Conservation (phyloP, 352 stramenopile genomes). For the Pythium scleroteichum region DNA sequence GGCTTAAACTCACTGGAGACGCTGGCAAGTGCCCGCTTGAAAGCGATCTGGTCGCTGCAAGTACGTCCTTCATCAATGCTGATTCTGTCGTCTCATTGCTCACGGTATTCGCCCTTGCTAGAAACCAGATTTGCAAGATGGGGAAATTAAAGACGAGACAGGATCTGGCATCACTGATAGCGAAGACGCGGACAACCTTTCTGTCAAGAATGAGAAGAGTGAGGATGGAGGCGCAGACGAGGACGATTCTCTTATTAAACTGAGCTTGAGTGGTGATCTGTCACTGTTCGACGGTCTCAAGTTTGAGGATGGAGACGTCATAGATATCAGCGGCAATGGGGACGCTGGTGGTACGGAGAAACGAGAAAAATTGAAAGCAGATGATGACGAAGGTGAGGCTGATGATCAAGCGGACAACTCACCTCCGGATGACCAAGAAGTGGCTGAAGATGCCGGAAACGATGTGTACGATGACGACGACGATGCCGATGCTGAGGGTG, state of each 20-base stretch:
- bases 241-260: constrained; percentile 64
- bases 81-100: too few species aligned
- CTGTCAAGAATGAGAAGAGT: constrained; percentile 18
- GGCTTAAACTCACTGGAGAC: constrained; percentile 25
- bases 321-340: constrained; percentile 62
- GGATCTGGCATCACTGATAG: constrained; percentile 20
- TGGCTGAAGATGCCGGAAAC: constrained; percentile 19
- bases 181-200: constrained; percentile 18
- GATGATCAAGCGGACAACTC: constrained; percentile 18
- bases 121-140: constrained; percentile 16
- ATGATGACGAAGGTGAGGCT: constrained; percentile 23
- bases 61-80: constrained; percentile 15
- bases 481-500: constrained; percentile 23
- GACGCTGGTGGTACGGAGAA: constrained; percentile 33
- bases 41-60: constrained; percentile 17
- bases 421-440: constrained; percentile 31
- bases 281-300: constrained; percentile 87
- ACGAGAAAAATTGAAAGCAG: constrained; percentile 35
- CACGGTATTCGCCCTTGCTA: too few species aligned
- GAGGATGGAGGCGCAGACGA: constrained; percentile 34
- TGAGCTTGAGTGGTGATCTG: constrained; percentile 78
- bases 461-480: constrained; percentile 70
- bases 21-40: constrained; percentile 20
- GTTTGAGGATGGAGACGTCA: constrained; percentile 83
- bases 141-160: constrained; percentile 19